Evolutionary conservation across 1,284 basidiomycete species (phyloP).

Genomic region (Athelia sp.): DNA sequence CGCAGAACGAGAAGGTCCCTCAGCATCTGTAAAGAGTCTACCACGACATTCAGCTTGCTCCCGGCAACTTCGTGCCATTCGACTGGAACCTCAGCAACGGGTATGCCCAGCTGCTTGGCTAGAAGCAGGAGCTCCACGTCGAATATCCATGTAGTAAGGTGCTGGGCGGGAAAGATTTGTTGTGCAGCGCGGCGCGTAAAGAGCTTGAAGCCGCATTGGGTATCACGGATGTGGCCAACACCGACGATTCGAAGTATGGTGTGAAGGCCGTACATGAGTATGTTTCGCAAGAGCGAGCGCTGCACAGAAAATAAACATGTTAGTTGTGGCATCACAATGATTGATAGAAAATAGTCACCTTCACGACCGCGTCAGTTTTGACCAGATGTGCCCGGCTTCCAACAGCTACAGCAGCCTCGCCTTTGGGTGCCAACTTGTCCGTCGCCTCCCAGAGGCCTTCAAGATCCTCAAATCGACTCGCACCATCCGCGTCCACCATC

Average conservation of each 20-base stretch:
- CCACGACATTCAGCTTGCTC: slow-evolving; percentile 84
- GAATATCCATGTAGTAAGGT: slow-evolving; percentile 89
- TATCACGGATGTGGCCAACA: slow-evolving; percentile 85
- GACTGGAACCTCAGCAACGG: slow-evolving; percentile 82
- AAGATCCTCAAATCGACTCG: slow-evolving; percentile 81
- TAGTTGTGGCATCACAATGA: background rate
- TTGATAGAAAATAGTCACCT: slow-evolving; percentile 44
- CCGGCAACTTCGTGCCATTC: slow-evolving; percentile 91
- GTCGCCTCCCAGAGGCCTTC: slow-evolving; percentile 70
- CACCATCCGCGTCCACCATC: slow-evolving; percentile 93
- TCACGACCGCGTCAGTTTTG: slow-evolving; percentile 89
- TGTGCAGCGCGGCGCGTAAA: slow-evolving; percentile 78
- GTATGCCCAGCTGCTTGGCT: slow-evolving; percentile 69
- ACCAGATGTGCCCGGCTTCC: slow-evolving; percentile 92
- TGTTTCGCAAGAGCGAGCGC: slow-evolving; percentile 83
- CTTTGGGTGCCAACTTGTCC: slow-evolving; percentile 49
- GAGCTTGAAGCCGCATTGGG: slow-evolving; percentile 95
- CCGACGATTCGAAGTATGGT: slow-evolving; percentile 79
- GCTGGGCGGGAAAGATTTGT: slow-evolving; percentile 79
- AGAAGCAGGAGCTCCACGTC: slow-evolving; percentile 93
- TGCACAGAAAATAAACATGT: slow-evolving; percentile 26
- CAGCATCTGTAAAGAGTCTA: slow-evolving; percentile 85
- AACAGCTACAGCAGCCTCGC: slow-evolving; percentile 65
- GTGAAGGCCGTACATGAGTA: slow-evolving; percentile 91
- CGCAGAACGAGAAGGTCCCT: slow-evolving; percentile 81